A percentile compares a stretch with the other conserved stretches of the same genome.
phyloP scores from a whole-genome alignment of 495 filamentous ascomycete species.

The Copromyces sp. region DNA sequence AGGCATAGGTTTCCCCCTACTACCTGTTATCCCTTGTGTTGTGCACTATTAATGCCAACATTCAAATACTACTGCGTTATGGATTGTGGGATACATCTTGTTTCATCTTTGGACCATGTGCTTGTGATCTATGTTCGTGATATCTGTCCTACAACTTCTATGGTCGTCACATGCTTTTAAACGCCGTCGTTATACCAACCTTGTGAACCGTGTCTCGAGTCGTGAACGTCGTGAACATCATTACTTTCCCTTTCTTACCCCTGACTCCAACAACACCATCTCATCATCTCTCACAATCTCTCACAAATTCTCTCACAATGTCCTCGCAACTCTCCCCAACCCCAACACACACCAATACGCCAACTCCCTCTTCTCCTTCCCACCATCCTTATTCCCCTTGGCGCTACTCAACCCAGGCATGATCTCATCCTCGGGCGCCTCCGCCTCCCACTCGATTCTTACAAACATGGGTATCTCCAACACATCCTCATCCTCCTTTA shows the following conservation, averaged over 20 bases:
- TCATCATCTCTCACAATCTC: not conserved
- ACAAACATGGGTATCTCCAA: slow-evolving; percentile 93
- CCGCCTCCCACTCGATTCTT: slow-evolving; percentile 82
- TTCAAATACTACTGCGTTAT: not conserved
- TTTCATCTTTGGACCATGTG: not conserved
- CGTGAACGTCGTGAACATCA: not conserved
- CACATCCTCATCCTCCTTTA: slow-evolving; percentile 74
- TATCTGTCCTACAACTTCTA: not conserved
- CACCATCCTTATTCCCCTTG: slow-evolving; percentile 21
- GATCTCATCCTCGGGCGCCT: slow-evolving; percentile 57
- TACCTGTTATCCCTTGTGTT: not conserved
- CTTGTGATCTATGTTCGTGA: not conserved
- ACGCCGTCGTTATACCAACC: not conserved
- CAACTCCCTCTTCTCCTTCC: slow-evolving; percentile 55
- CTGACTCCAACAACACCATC: not conserved
- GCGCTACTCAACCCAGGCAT: slow-evolving; percentile 17
- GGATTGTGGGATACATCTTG: not conserved
- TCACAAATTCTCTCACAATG: not conserved
- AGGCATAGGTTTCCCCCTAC: not conserved
- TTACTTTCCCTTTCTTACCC: not conserved
- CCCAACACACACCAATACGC: slow-evolving; percentile 94
- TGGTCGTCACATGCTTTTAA: not conserved
- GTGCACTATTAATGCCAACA: not conserved
- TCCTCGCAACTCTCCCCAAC: slow-evolving; percentile 56
- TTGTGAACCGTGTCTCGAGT: not conserved